Evolutionary conservation across 2,329 filamentous ascomycete genomes (phyloP).

Genomic region (Colletotrichum sp.): DNA sequence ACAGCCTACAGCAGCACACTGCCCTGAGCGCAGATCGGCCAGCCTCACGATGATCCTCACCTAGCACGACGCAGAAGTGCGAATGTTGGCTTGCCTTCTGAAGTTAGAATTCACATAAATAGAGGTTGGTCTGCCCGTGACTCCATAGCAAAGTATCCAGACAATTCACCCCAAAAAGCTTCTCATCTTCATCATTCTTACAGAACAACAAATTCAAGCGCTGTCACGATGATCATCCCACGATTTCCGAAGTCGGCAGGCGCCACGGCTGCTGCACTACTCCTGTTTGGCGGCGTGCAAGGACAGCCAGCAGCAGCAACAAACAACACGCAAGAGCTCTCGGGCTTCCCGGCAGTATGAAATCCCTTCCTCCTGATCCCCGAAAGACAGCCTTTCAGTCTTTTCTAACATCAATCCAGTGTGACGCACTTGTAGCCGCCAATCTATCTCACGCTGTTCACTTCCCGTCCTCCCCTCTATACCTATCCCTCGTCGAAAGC

Average conservation of each 20-base stretch:
- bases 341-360: neutral
- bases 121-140: neutral
- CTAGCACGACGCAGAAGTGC: neutral
- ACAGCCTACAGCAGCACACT: neutral
- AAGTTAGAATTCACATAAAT: neutral
- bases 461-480: neutral
- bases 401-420: neutral
- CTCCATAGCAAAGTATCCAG: neutral
- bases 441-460: neutral
- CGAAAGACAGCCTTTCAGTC: neutral
- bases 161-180: neutral
- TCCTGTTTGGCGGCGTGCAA: neutral
- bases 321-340: neutral
- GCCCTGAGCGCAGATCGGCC: neutral
- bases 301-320: neutral
- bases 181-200: neutral
- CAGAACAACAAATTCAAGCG: neutral
- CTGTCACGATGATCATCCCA: neutral
- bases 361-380: neutral
- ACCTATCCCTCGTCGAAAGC: neutral
- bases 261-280: neutral
- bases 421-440: neutral
- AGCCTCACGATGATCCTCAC: neutral
- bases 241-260: neutral
- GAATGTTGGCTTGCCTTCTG: neutral